These are phyloP conservation scores for Paraglomus brasilianum DNA, from an alignment of 192 early-diverging fungal species.

Conservation along the genomic window DNA sequence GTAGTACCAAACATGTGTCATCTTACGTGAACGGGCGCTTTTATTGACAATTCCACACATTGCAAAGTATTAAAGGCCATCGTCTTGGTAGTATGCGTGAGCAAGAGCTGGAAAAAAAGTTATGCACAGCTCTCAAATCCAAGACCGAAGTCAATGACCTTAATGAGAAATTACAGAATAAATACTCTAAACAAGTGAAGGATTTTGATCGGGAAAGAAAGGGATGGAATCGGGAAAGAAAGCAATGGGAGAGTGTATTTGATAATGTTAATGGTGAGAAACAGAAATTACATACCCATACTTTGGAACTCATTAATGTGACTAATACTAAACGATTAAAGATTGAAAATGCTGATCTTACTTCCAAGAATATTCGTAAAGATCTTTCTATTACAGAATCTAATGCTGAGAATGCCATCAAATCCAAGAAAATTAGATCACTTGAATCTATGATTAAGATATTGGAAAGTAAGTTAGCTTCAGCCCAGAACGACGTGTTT, in stretches of 20 bases:
- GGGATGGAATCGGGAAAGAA: background rate
- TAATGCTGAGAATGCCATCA: background rate
- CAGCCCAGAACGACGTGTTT: constrained; percentile 12
- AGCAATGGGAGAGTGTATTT: too few relatives aligned
- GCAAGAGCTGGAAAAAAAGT: background rate
- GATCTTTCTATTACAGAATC: constrained; percentile 8
- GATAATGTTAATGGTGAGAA: background rate
- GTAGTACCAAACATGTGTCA: too few relatives aligned
- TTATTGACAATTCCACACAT: too few relatives aligned
- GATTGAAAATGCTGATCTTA: background rate
- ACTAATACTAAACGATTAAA: constrained; percentile 3
- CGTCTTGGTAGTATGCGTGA: background rate
- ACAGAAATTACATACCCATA: background rate
- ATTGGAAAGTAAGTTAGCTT: constrained; percentile 11
- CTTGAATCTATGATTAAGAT: background rate
- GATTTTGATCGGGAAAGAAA: constrained; percentile 13
- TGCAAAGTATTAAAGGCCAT: background rate
- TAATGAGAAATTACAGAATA: constrained; percentile 7
- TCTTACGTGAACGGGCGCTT: too few relatives aligned
- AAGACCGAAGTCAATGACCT: background rate
- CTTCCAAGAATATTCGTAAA: background rate
- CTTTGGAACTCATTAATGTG: constrained; percentile 3
- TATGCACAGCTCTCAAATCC: background rate
- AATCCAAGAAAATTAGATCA: constrained; percentile 1
- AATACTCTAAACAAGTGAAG: background rate